These are phyloP conservation scores for Annulohypoxylon stygium DNA, from an alignment of 495 filamentous ascomycete genomes.

Conservation along the genomic window DNA sequence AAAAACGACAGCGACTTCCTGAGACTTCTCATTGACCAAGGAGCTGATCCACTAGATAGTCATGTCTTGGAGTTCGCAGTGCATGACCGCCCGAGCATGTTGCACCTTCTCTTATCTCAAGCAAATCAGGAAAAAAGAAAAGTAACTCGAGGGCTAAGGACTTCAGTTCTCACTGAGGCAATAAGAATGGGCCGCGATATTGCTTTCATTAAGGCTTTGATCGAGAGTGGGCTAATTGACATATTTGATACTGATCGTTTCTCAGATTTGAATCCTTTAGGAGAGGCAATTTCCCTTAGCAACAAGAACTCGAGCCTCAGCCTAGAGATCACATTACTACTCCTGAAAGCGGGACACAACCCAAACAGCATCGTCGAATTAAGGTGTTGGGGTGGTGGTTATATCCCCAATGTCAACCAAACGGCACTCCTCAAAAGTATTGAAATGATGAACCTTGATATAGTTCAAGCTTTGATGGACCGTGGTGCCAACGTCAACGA, in stretches of 20 bases:
- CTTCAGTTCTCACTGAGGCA: background rate
- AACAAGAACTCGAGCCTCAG: background rate
- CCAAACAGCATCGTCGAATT: constrained; percentile 4
- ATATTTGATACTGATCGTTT: background rate
- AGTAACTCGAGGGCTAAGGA: background rate
- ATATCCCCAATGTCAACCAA: background rate
- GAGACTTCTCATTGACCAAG: background rate
- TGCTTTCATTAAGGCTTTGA: background rate
- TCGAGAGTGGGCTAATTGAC: background rate
- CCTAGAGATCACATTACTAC: background rate
- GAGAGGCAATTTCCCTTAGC: constrained; percentile 2
- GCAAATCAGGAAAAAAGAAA: background rate
- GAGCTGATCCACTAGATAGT: background rate
- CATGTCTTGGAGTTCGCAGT: background rate
- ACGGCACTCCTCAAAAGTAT: constrained; percentile 36
- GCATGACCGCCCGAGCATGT: background rate
- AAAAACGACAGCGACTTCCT: background rate
- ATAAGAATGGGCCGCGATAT: background rate
- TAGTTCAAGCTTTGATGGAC: constrained; percentile 51
- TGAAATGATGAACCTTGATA: constrained; percentile 22
- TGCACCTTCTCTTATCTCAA: background rate
- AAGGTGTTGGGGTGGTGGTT: too few relatives aligned
- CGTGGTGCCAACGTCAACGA: constrained; percentile 49
- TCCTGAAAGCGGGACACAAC: background rate
- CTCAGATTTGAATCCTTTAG: background rate